Base-by-base conservation (phyloP, 768 basidiomycete genomes). In the Mycena indigotica region DNA sequence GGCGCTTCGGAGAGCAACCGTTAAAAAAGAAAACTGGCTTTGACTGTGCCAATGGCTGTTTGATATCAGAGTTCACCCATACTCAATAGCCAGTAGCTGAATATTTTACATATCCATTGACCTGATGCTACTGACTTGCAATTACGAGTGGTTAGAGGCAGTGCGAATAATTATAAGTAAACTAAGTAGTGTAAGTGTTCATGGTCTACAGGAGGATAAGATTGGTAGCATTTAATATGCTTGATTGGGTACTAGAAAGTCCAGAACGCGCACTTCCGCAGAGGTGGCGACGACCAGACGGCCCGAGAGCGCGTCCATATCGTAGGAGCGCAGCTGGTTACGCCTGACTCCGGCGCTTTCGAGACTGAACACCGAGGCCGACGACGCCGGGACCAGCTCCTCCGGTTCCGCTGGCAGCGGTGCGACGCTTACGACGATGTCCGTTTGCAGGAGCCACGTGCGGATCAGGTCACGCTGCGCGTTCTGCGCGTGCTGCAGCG, bases 161-260 rank as follows among this genome's bases (percentile, higher is more conserved):
- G n/a, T n/a, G n/a, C n/a, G n/a, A n/a, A n/a, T n/a, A n/a, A n/a
- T n/a, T n/a, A n/a, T n/a, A n/a, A n/a, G n/a, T n/a, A n/a, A n/a
- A n/a, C n/a, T n/a, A n/a, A n/a, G n/a, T n/a, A n/a, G n/a, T n/a
- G n/a, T n/a, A n/a, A n/a, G n/a, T n/a, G n/a, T n/a, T n/a, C n/a
- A n/a, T n/a, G n/a, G n/a, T n/a, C n/a, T n/a, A n/a, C n/a, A n/a
- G n/a, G n/a, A n/a, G n/a, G n/a, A n/a, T n/a, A n/a, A n/a, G n/a
- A n/a, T n/a, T n/a, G n/a, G n/a, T n/a, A n/a, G n/a, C n/a, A n/a
- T n/a, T n/a, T n/a, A n/a, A n/a, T n/a, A n/a, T n/a, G n/a, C n/a
- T n/a, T n/a, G n/a, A 52, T 55, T 39, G 1, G 59, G 59, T 45
- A 55, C 21, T 32, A 60, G 17, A 24, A 28, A 60, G 48, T 60